Evolutionary conservation across 2,329 filamentous ascomycete genomes (phyloP).

Genomic region (Mariannaea sp.): DNA sequence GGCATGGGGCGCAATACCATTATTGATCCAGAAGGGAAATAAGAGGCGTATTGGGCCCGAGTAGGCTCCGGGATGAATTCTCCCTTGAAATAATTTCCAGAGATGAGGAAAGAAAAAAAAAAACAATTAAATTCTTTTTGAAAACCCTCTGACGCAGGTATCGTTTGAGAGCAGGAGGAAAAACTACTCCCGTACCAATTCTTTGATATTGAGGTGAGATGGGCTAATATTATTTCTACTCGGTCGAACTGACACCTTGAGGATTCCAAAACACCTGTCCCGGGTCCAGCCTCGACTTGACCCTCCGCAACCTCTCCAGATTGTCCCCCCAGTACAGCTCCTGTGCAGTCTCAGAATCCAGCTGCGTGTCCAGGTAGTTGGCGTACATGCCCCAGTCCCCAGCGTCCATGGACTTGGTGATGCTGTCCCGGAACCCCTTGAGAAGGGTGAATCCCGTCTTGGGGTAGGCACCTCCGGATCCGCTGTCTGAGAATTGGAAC

Average conservation of each 20-base stretch:
- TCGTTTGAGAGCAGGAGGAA: too few relatives aligned
- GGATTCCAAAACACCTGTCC: slow-evolving; percentile 48
- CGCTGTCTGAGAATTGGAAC: slow-evolving; percentile 54
- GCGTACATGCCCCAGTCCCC: slow-evolving; percentile 48
- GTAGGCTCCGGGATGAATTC: too few relatives aligned
- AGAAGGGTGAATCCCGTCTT: slow-evolving; percentile 42
- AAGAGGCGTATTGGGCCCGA: too few relatives aligned
- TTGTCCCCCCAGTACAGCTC: slow-evolving; percentile 45
- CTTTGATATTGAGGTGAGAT: not conserved
- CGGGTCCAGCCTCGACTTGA: slow-evolving; percentile 47
- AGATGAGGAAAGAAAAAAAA: too few relatives aligned
- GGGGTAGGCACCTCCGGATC: slow-evolving; percentile 37
- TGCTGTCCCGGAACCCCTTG: slow-evolving; percentile 41
- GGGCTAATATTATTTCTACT: not conserved
- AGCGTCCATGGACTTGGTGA: slow-evolving; percentile 36
- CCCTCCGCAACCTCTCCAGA: slow-evolving; percentile 39
- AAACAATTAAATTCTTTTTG: too few relatives aligned
- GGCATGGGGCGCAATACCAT: not conserved
- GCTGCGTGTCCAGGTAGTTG: slow-evolving; percentile 47
- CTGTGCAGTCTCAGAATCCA: slow-evolving; percentile 42
- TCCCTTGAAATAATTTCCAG: too few relatives aligned
- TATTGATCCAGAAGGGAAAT: slow-evolving; percentile 5
- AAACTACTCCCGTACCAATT: too few relatives aligned
- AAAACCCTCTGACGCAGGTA: too few relatives aligned
- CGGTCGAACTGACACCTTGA: slow-evolving; percentile 36